Evolutionary conservation across 192 early-diverging fungal genomes (phyloP).

Genomic region (Diversispora epigaea): DNA sequence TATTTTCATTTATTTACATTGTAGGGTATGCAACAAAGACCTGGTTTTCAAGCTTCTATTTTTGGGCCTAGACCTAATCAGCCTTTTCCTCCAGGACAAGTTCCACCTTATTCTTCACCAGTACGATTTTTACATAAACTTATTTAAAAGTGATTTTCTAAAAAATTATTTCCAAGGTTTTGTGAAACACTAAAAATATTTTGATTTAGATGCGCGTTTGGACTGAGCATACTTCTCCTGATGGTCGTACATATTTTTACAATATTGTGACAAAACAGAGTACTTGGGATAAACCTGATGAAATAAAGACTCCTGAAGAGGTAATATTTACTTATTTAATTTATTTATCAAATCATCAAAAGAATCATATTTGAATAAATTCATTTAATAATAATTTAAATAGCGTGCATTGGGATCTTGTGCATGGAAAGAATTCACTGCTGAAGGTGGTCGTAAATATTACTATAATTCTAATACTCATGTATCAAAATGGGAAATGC

Average conservation of each 20-base stretch:
- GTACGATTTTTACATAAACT: neutral
- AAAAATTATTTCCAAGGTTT: neutral
- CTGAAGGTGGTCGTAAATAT: constrained; percentile 77
- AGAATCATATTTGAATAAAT: neutral
- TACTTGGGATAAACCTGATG: constrained; percentile 94
- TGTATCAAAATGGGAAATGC: constrained; percentile 85
- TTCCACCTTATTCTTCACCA: neutral
- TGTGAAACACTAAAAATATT: neutral
- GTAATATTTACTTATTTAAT: constrained; percentile 18
- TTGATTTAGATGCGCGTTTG: constrained; percentile 45
- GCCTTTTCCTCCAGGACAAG: constrained; percentile 4
- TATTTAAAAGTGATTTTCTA: neutral
- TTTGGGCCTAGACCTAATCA: neutral
- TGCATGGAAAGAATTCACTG: constrained; percentile 85
- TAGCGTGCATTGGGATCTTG: constrained; percentile 58
- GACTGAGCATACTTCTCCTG: constrained; percentile 75
- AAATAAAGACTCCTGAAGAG: constrained; percentile 78
- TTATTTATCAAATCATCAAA: neutral
- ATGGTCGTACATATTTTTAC: constrained; percentile 85
- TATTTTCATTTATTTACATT: neutral
- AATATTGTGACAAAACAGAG: constrained; percentile 75
- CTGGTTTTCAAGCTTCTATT: neutral
- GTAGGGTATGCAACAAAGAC: neutral
- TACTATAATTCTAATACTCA: constrained; percentile 79
- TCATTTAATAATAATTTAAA: neutral